Evolutionary conservation across 164 flowering plant species (phyloP).

Genomic region (Stephania yunnanensis): DNA sequence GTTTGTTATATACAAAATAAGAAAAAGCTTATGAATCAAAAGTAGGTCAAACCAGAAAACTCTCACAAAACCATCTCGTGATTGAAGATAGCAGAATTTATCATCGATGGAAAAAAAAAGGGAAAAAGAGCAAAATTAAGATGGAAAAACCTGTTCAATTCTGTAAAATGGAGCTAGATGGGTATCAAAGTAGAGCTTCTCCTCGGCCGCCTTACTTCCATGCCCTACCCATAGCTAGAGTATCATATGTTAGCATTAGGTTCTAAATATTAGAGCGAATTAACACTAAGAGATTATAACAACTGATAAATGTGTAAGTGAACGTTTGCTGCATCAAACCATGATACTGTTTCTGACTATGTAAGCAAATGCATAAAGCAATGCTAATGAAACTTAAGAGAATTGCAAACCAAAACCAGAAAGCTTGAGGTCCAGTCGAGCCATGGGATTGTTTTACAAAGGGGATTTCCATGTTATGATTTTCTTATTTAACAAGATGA

Average conservation of each 20-base stretch:
- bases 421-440: no score
- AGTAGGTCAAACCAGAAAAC: not conserved
- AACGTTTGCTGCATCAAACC: not conserved
- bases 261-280: not conserved
- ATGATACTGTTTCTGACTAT: not conserved
- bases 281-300: not conserved
- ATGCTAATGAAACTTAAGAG: not conserved
- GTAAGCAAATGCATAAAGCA: not conserved
- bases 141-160: slow-evolving; percentile 76
- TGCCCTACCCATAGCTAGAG: slow-evolving; percentile 97
- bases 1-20: not conserved
- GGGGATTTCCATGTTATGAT: not conserved
- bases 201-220: slow-evolving; percentile 92
- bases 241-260: not conserved
- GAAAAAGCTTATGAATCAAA: not conserved
- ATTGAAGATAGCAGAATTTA: not conserved
- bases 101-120: not conserved
- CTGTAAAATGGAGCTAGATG: slow-evolving; percentile 96
- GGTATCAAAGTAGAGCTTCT: slow-evolving; percentile 84
- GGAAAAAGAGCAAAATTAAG: not conserved
- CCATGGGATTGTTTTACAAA: not conserved
- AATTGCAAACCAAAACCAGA: not conserved
- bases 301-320: not conserved
- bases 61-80: not conserved
- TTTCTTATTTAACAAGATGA: not conserved